Evolutionary conservation across 2,329 filamentous ascomycete genomes (phyloP).

Genomic region (Aureobasidium vineae): DNA sequence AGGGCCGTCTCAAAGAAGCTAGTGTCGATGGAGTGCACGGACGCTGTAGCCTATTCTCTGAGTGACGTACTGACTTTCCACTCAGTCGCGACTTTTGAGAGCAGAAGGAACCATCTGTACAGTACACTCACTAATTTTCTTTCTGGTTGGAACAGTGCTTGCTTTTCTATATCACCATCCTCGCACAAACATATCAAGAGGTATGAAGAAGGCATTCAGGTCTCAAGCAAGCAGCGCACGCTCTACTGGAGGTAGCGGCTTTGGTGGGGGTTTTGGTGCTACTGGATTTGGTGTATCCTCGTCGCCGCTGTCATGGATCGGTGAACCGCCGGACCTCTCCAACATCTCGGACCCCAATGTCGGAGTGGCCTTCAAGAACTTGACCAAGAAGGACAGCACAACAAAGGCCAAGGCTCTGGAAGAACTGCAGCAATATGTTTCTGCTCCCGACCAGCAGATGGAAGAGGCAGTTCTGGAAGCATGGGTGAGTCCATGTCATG

Average conservation of each 20-base stretch:
- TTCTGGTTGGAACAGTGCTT: too few relatives aligned
- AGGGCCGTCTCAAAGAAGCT: slow-evolving; percentile 13
- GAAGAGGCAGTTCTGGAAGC: slow-evolving; percentile 83
- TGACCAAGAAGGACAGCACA: slow-evolving; percentile 87
- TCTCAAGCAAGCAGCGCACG: slow-evolving; percentile 63
- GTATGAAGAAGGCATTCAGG: slow-evolving; percentile 56
- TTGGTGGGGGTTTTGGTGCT: slow-evolving; percentile 34
- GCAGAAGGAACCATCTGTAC: background rate
- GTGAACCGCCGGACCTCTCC: slow-evolving; percentile 78
- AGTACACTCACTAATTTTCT: background rate
- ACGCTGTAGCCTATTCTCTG: background rate
- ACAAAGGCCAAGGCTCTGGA: slow-evolving; percentile 91
- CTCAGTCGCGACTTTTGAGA: slow-evolving; percentile 1
- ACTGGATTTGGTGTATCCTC: slow-evolving; percentile 51
- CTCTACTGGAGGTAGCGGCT: slow-evolving; percentile 48
- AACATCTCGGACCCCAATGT: slow-evolving; percentile 75
- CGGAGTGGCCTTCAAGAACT: slow-evolving; percentile 87
- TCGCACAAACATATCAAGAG: background rate
- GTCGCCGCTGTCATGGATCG: slow-evolving; percentile 78
- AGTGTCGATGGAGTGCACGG: background rate
- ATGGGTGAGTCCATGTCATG: slow-evolving; percentile 62
- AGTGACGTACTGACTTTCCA: background rate
- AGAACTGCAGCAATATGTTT: slow-evolving; percentile 68
- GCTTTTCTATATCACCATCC: background rate
- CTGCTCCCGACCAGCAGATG: slow-evolving; percentile 57